Percentiles rank a stretch among this genome's conserved stretches.
These are phyloP conservation scores for Penstemon davidsonii DNA, from an alignment of 257 asterid genomes.

Conservation along the genomic window DNA sequence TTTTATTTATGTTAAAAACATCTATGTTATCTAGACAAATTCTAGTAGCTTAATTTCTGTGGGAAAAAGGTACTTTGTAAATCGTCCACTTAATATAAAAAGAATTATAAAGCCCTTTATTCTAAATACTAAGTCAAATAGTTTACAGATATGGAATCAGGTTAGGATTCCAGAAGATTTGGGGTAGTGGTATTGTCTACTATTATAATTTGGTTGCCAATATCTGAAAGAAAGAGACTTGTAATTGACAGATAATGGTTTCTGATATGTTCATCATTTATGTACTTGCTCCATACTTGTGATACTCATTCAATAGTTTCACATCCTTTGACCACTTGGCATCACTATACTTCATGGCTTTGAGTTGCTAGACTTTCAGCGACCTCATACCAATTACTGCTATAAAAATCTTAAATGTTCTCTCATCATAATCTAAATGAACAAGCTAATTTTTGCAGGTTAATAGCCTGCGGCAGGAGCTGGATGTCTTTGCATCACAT, in stretches of 20 bases:
- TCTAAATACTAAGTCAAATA: not conserved
- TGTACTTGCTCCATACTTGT: constrained; percentile 8
- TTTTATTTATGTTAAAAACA: no score
- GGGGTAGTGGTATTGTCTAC: not conserved
- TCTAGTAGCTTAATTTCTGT: no score
- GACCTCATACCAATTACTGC: not conserved
- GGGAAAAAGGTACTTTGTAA: no score
- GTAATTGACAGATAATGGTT: not conserved
- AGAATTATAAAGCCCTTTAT: constrained; percentile 13
- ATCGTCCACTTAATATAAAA: no score
- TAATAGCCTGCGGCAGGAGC: constrained; percentile 72
- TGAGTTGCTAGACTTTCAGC: not conserved
- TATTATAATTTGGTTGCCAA: not conserved
- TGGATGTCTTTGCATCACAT: constrained; percentile 61
- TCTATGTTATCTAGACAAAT: no score
- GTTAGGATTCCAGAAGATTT: constrained; percentile 3
- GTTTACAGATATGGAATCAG: not conserved
- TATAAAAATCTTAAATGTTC: not conserved
- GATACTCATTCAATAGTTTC: not conserved
- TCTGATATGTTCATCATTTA: constrained; percentile 2
- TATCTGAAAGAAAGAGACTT: constrained; percentile 12
- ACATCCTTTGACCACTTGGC: not conserved
- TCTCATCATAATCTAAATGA: constrained; percentile 18
- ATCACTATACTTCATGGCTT: not conserved
- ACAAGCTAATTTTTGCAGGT: constrained; percentile 50